Percentiles rank a stretch among this genome's conserved stretches.
Evolutionary conservation across 805 yeast species (phyloP).

Genomic region (Nematodospora valgi): DNA sequence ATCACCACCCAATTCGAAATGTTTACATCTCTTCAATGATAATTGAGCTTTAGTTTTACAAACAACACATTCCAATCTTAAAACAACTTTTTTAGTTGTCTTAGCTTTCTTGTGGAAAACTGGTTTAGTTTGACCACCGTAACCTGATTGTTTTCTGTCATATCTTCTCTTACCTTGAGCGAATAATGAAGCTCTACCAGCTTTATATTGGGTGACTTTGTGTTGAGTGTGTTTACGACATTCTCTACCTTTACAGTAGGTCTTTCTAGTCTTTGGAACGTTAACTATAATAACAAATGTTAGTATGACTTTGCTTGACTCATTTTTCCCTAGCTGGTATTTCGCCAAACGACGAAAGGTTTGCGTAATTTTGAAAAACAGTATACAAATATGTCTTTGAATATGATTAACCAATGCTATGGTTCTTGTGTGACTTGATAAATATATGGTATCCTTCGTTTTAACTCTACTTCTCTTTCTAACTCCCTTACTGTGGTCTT

Average conservation of each 20-base stretch:
- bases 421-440: no score
- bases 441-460: no score
- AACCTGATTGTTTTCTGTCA: constrained; percentile 99
- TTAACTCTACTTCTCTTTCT: not conserved
- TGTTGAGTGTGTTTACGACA: constrained; percentile 99
- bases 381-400: no score
- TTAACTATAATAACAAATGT: constrained; percentile 58
- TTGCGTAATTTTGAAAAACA: no score
- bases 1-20: constrained; percentile 99
- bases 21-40: constrained; percentile 99
- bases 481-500: not conserved
- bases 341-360: no score
- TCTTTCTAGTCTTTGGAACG: constrained; percentile 99
- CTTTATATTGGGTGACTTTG: constrained; percentile 99
- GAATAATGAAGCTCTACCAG: constrained; percentile 98
- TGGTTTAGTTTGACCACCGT: constrained; percentile 99
- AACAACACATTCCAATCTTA: constrained; percentile 97
- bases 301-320: constrained; percentile 3
- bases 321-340: not conserved
- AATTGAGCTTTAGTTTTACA: constrained; percentile 99
- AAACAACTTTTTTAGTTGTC: constrained; percentile 99
- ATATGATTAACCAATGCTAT: no score
- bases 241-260: constrained; percentile 99
- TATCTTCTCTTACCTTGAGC: constrained; percentile 99
- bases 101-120: constrained; percentile 99